phyloP scores from a whole-genome alignment of 1,139 yeast genomes.

The Suhomyces anneliseae region DNA sequence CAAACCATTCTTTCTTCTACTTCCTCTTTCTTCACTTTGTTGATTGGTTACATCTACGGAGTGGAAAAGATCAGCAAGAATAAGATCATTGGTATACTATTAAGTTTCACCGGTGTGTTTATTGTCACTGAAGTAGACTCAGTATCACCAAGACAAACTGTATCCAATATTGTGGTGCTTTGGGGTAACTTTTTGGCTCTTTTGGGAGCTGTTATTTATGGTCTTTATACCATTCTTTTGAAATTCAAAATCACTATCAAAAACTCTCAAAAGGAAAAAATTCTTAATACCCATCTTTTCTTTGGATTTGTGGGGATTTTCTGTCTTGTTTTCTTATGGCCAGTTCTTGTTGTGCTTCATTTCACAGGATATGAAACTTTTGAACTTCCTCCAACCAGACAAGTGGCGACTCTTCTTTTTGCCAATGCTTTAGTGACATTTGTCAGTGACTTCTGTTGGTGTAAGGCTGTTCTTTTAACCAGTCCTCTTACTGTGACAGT shows the following conservation, averaged over 20 bases:
- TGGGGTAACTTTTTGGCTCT: constrained; percentile 81
- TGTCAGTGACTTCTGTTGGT: constrained; percentile 92
- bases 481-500: constrained; percentile 94
- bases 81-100: constrained; percentile 66
- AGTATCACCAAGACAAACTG: constrained; percentile 33
- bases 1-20: constrained; percentile 92
- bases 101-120: constrained; percentile 77
- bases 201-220: constrained; percentile 82
- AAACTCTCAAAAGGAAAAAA: constrained; percentile 58
- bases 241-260: constrained; percentile 59
- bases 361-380: constrained; percentile 64
- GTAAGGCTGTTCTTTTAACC: constrained; percentile 87
- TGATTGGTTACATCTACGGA: constrained; percentile 72
- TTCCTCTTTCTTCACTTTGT: constrained; percentile 85
- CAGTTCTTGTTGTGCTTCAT: constrained; percentile 67
- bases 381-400: constrained; percentile 60
- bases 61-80: constrained; percentile 66
- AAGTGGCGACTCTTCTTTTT: constrained; percentile 54
- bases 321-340: constrained; percentile 80
- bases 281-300: constrained; percentile 80
- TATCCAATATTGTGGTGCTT: constrained; percentile 43
- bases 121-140: constrained; percentile 67
- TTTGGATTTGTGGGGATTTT: constrained; percentile 94
- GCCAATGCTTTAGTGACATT: constrained; percentile 77
- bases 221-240: constrained; percentile 84